A percentile compares a stretch with the other conserved stretches of the same genome.
phyloP scores from a whole-genome alignment of 345 rosid genomes.

The Alliaria petiolata region DNA sequence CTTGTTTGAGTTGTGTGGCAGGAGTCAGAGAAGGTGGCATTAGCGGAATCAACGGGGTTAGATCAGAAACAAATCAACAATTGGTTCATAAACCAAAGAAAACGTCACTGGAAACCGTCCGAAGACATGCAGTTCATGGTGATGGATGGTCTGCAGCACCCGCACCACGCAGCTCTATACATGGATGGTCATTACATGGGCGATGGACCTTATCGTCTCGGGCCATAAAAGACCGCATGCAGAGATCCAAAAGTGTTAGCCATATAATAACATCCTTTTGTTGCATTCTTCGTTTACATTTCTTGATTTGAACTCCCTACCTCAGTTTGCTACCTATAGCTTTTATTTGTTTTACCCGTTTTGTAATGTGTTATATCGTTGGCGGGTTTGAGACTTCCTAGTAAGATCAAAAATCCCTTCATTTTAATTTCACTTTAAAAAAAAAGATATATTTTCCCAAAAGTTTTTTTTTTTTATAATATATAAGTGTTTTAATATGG shows the following conservation, averaged over 20 bases:
- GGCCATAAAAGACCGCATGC: constrained; percentile 45
- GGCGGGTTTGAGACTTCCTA: not conserved
- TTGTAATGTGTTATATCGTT: constrained; percentile 6
- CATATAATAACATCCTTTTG: not conserved
- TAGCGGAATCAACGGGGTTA: constrained; percentile 95
- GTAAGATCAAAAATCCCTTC: not conserved
- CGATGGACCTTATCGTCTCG: constrained; percentile 92
- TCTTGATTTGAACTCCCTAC: not conserved
- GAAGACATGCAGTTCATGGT: constrained; percentile 99
- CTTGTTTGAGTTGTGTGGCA: constrained; percentile 18
- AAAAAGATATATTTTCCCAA: not conserved
- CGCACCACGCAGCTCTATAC: constrained; percentile 79
- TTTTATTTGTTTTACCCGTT: not conserved
- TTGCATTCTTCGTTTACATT: constrained; percentile 3
- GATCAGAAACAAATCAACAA: constrained; percentile 99
- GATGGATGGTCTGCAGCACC: constrained; percentile 88
- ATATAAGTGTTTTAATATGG: not conserved
- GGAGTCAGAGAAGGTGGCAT: constrained; percentile 95
- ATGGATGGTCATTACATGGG: constrained; percentile 92
- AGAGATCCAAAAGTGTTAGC: constrained; percentile 12
- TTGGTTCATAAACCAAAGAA: constrained; percentile 99
- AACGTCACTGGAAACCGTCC: constrained; percentile 99
- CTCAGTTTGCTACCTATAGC: constrained; percentile 8
- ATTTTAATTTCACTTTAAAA: not conserved
- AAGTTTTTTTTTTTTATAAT: not conserved